Evolutionary conservation across 208 protist genomes (phyloP).

Genomic region (Crithidia mellificae): DNA sequence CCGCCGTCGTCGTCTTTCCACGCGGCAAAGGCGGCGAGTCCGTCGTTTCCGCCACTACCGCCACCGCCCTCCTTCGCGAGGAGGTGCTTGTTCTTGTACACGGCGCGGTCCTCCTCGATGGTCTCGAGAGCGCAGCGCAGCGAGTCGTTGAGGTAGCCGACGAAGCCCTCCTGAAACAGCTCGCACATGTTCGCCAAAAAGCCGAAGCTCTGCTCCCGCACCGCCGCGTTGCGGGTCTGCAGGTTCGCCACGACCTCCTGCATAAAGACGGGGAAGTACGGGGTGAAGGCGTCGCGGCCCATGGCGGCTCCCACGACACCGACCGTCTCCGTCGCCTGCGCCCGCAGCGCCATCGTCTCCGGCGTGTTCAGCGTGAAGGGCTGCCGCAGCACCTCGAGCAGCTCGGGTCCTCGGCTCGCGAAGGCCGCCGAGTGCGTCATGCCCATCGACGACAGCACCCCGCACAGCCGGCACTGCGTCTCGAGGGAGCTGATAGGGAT

Average conservation of each 20-base stretch:
- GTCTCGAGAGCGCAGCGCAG: slow-evolving; percentile 62
- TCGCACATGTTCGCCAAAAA: slow-evolving; percentile 87
- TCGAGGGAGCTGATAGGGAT: slow-evolving; percentile 54
- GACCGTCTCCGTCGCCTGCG: slow-evolving; percentile 77
- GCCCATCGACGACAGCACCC: slow-evolving; percentile 77
- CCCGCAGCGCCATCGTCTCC: slow-evolving; percentile 72
- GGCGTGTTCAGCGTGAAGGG: slow-evolving; percentile 48
- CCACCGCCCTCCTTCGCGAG: slow-evolving; percentile 42
- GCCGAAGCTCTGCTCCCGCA: slow-evolving; percentile 86
- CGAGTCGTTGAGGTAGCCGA: slow-evolving; percentile 66
- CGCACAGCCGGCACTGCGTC: slow-evolving; percentile 73
- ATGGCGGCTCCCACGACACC: slow-evolving; percentile 78
- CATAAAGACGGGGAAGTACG: slow-evolving; percentile 77
- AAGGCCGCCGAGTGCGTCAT: slow-evolving; percentile 67
- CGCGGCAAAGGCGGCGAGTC: slow-evolving; percentile 20
- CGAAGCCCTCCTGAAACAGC: slow-evolving; percentile 60
- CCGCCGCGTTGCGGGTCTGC: slow-evolving; percentile 41
- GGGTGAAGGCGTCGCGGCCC: slow-evolving; percentile 66
- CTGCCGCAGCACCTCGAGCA: slow-evolving; percentile 73
- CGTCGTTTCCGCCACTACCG: slow-evolving; percentile 19
- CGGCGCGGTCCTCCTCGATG: slow-evolving; percentile 62
- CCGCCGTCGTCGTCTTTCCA: slow-evolving; percentile 29
- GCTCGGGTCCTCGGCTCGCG: slow-evolving; percentile 39
- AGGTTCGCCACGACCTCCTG: slow-evolving; percentile 65
- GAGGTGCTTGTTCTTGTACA: slow-evolving; percentile 68